phyloP scores from a whole-genome alignment of 2,329 filamentous ascomycete genomes.

The Biscogniauxia marginata region DNA sequence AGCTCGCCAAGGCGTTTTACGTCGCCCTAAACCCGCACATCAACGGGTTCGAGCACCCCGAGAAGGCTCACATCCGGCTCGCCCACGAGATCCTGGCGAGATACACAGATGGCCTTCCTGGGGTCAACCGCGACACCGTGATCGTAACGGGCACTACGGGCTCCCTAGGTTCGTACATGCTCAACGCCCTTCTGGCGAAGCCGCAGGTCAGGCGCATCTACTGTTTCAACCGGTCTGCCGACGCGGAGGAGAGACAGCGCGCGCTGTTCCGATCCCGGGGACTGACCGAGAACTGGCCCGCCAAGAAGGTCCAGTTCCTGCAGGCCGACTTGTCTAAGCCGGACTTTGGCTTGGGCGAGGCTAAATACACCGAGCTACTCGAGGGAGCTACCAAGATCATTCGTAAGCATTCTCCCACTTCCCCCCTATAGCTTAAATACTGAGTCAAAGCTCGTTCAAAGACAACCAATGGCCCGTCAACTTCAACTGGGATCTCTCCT shows the following conservation, averaged over 20 bases:
- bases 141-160: conserved; percentile 49
- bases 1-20: conserved; percentile 33
- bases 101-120: conserved; percentile 24
- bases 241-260: conserved; percentile 39
- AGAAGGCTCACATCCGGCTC: conserved; percentile 18
- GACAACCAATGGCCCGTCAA: conserved; percentile 58
- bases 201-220: conserved; percentile 40
- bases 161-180: conserved; percentile 45
- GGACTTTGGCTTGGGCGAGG: conserved; percentile 45
- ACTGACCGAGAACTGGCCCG: conserved; percentile 32
- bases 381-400: conserved; percentile 44
- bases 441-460: not conserved
- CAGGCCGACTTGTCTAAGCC: conserved; percentile 47
- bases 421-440: not conserved
- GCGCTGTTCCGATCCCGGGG: conserved; percentile 37
- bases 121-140: conserved; percentile 34
- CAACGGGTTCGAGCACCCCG: conserved; percentile 8
- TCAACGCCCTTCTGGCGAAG: conserved; percentile 35
- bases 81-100: conserved; percentile 23
- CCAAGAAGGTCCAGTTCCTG: conserved; percentile 45
- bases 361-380: conserved; percentile 37
- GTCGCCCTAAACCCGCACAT: conserved; percentile 20
- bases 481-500: conserved; percentile 46
- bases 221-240: conserved; percentile 48
- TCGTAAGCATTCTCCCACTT: conserved; percentile 1